Evolutionary conservation across 2,329 filamentous ascomycete genomes (phyloP).

Genomic region (Penicillium occitanis): DNA sequence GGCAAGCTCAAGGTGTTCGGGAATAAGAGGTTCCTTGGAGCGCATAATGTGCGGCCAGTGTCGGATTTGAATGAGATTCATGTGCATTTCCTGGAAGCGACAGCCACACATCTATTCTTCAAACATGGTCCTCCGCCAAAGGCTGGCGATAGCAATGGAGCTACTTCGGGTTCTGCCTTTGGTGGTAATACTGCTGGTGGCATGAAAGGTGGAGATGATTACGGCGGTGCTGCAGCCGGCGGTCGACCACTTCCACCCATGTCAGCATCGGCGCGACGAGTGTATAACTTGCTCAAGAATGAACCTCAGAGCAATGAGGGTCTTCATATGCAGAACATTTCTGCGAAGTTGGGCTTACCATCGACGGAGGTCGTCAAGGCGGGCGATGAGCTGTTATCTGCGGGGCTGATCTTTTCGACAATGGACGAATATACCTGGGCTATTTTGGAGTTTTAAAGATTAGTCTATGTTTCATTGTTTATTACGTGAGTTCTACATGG

Average conservation of each 20-base stretch:
- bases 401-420: slow-evolving; percentile 82
- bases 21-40: slow-evolving; percentile 76
- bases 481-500: neutral
- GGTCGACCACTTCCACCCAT: slow-evolving; percentile 49
- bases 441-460: slow-evolving; percentile 61
- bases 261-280: slow-evolving; percentile 61
- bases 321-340: slow-evolving; percentile 75
- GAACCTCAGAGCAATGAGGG: slow-evolving; percentile 76
- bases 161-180: slow-evolving; percentile 34
- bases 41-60: slow-evolving; percentile 77
- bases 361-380: slow-evolving; percentile 70
- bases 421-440: slow-evolving; percentile 93
- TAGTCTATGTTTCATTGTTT: neutral
- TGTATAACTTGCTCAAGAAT: slow-evolving; percentile 69
- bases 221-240: slow-evolving; percentile 28
- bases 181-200: slow-evolving; percentile 38
- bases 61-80: slow-evolving; percentile 88
- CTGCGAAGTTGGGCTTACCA: slow-evolving; percentile 63
- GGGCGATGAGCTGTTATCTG: slow-evolving; percentile 74
- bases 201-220: slow-evolving; percentile 48
- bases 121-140: slow-evolving; percentile 62
- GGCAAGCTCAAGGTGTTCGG: slow-evolving; percentile 82
- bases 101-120: slow-evolving; percentile 82
- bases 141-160: slow-evolving; percentile 22
- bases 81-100: slow-evolving; percentile 87